Evolutionary conservation across 176 grass and related monocot genomes (phyloP).

Genomic region (Zoysia pacifica): DNA sequence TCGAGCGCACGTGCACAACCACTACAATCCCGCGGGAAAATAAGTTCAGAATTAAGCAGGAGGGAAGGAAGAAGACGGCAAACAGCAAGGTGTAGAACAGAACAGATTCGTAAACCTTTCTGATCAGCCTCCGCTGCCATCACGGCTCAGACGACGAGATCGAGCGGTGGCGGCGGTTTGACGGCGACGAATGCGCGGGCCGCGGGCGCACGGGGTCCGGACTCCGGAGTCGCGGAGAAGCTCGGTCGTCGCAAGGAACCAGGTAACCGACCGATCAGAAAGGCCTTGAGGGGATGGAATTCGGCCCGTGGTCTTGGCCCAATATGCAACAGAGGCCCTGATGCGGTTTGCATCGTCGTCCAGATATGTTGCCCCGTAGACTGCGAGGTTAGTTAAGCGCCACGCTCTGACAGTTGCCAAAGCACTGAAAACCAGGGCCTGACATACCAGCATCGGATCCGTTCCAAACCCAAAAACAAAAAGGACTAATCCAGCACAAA

Average conservation of each 20-base stretch:
- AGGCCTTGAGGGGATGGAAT: not conserved
- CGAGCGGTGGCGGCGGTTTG: not conserved
- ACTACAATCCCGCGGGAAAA: slow-evolving; percentile 35
- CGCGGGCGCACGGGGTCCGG: too few species aligned
- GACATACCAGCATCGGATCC: too few species aligned
- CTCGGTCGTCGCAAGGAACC: not conserved
- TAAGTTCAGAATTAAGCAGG: not conserved
- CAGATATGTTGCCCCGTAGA: too few species aligned
- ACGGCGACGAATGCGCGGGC: not conserved
- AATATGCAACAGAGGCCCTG: not conserved
- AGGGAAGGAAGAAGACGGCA: not conserved
- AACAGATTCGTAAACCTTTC: slow-evolving; percentile 33
- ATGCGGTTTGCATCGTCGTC: too few species aligned
- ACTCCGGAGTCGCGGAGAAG: not conserved
- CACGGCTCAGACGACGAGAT: not conserved
- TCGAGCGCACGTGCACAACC: slow-evolving; percentile 71
- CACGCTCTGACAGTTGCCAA: too few species aligned
- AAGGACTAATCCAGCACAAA: not conserved
- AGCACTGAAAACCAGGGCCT: too few species aligned
- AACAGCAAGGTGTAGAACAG: not conserved
- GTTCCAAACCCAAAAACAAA: not conserved
- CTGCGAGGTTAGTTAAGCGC: not conserved
- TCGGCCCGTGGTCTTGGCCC: not conserved
- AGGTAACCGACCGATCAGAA: not conserved
- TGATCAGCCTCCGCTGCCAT: slow-evolving; percentile 51